These are phyloP conservation scores for Corylus americana DNA, from an alignment of 306 rosid genomes.

Conservation along the genomic window DNA sequence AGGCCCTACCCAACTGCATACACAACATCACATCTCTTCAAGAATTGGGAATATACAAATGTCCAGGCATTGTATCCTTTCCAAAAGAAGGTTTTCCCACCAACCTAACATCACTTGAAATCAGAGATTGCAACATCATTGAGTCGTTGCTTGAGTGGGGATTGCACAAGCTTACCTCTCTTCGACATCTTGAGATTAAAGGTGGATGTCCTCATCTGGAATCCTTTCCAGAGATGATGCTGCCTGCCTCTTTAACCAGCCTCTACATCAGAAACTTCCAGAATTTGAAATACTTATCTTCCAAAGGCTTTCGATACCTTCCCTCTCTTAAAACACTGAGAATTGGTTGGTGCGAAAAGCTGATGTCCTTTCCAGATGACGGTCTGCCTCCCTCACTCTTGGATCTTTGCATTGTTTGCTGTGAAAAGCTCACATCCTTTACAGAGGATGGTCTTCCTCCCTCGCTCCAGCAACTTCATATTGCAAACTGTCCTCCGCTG, in stretches of 20 bases:
- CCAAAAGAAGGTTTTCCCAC: slow-evolving; percentile 9
- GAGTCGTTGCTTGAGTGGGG: slow-evolving; percentile 14
- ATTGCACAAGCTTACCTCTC: slow-evolving; percentile 26
- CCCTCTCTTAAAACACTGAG: too few relatives aligned
- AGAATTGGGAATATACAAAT: accelerated
- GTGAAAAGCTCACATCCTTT: too few relatives aligned
- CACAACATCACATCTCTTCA: too few relatives aligned
- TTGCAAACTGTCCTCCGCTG: background rate
- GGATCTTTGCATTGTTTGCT: too few relatives aligned
- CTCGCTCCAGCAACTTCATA: background rate
- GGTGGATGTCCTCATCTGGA: slow-evolving; percentile 11
- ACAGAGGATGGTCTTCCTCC: too few relatives aligned
- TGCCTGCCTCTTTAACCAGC: slow-evolving; percentile 15
- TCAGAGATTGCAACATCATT: background rate
- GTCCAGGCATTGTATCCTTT: too few relatives aligned
- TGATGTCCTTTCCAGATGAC: too few relatives aligned
- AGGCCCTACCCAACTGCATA: too few relatives aligned
- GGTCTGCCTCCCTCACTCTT: too few relatives aligned
- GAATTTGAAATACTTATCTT: slow-evolving; percentile 4
- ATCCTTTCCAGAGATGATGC: slow-evolving; percentile 19
- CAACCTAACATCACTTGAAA: slow-evolving; percentile 2
- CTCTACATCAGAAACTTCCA: background rate
- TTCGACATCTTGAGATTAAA: background rate
- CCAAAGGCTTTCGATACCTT: too few relatives aligned
- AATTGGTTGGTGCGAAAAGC: too few relatives aligned